Conservation (phyloP, 2,329 filamentous ascomycete genomes). For the Ophiocordyceps polyrhachis-furcata region DNA sequence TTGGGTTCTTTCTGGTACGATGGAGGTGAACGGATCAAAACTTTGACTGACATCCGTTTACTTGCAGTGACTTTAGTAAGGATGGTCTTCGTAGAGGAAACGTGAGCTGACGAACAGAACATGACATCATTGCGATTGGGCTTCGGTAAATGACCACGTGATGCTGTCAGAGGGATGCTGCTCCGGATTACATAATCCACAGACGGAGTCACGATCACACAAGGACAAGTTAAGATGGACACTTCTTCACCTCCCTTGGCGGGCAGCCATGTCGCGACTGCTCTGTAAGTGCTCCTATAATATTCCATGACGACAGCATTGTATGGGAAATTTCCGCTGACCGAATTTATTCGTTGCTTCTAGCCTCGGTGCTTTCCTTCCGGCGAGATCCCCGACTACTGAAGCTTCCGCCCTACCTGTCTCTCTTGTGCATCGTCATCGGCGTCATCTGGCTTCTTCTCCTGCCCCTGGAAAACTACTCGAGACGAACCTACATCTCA, state of each 20-base stretch:
- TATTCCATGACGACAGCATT: not conserved
- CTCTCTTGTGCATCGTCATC: slow-evolving; percentile 64
- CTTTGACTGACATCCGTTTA: no score
- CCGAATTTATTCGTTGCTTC: not conserved
- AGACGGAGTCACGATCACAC: not conserved
- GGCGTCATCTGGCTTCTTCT: slow-evolving; percentile 81
- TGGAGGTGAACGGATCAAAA: no score
- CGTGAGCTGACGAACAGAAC: no score
- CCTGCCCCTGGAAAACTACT: slow-evolving; percentile 79
- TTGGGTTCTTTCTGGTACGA: no score
- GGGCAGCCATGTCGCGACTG: slow-evolving; percentile 29
- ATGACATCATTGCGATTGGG: no score
- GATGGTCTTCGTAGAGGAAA: no score
- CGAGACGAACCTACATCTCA: slow-evolving; percentile 83
- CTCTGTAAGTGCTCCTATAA: slow-evolving; percentile 23
- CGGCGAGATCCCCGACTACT: slow-evolving; percentile 67
- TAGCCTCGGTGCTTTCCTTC: slow-evolving; percentile 46
- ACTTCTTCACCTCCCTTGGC: not conserved
- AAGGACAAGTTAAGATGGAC: not conserved
- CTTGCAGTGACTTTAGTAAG: no score
- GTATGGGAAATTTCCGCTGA: no score
- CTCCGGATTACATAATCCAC: no score
- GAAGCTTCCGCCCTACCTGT: slow-evolving; percentile 73
- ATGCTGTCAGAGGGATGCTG: no score
- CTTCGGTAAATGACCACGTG: no score